A percentile compares a stretch with the other conserved stretches of the same genome.
Conservation (phyloP, 495 filamentous ascomycete genomes). For the Aspergillus ostianus region DNA sequence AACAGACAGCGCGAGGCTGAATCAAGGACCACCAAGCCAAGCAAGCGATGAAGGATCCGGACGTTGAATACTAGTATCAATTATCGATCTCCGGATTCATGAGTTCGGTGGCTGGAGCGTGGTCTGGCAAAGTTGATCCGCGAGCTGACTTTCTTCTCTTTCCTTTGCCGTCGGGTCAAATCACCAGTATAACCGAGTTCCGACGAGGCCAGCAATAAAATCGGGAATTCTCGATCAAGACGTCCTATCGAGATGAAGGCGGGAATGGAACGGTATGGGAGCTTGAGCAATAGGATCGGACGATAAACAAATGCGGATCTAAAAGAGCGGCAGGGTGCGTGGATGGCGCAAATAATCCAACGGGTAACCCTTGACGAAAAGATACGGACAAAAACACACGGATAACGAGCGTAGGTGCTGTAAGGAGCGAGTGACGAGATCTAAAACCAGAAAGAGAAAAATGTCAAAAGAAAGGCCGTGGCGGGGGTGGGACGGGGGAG, state of each 20-base stretch:
- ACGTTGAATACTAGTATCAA: not conserved
- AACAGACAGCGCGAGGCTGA: not conserved
- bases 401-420: conserved; percentile 34
- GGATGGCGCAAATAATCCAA: conserved; percentile 5
- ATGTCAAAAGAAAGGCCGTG: conserved; percentile 11
- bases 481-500: conserved; percentile 2
- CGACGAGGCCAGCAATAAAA: not conserved
- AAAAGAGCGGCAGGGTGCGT: conserved; percentile 42
- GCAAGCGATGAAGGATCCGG: not conserved
- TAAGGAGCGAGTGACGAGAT: conserved; percentile 43
- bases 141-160: not conserved
- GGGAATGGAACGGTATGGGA: too few species aligned
- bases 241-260: not conserved
- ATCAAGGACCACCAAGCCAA: not conserved
- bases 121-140: not conserved
- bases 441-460: conserved; percentile 22
- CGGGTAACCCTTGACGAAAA: conserved; percentile 12
- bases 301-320: conserved; percentile 2
- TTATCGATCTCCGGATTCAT: not conserved
- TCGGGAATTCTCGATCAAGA: not conserved
- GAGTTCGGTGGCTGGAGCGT: not conserved
- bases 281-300: not conserved
- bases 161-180: not conserved
- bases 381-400: conserved; percentile 16
- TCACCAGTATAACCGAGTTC: not conserved